A percentile compares a stretch with the other conserved stretches of the same genome.
Conservation (phyloP, 2,329 filamentous ascomycete genomes). For the Venturiaceae sp. region DNA sequence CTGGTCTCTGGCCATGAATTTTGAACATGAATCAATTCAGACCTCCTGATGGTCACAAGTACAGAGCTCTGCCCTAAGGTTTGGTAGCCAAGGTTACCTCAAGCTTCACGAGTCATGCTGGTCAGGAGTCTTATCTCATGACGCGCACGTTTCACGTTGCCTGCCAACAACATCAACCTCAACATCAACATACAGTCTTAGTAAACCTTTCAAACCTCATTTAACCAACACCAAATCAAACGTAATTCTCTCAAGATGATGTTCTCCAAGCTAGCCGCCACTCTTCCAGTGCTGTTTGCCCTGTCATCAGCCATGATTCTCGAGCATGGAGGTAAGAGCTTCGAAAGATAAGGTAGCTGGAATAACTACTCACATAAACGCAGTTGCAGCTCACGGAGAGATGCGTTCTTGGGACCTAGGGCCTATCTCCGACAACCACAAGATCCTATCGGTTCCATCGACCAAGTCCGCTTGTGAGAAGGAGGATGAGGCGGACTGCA, state of each 20-base stretch:
- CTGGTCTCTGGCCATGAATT: too few relatives aligned
- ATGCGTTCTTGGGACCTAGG: neutral
- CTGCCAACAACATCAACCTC: too few relatives aligned
- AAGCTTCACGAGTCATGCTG: too few relatives aligned
- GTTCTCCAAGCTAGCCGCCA: neutral
- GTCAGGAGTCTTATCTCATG: too few relatives aligned
- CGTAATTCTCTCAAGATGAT: neutral
- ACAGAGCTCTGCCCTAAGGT: too few relatives aligned
- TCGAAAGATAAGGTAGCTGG: neutral
- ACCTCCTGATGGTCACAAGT: too few relatives aligned
- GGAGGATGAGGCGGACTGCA: slow-evolving; percentile 7
- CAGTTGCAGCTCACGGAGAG: neutral
- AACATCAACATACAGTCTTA: too few relatives aligned
- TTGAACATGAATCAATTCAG: too few relatives aligned
- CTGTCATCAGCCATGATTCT: slow-evolving; percentile 5
- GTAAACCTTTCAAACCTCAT: too few relatives aligned
- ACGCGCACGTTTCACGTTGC: too few relatives aligned
- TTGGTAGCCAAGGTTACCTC: too few relatives aligned
- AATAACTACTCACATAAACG: neutral
- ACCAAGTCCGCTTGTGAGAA: slow-evolving; percentile 3
- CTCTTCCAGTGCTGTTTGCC: neutral
- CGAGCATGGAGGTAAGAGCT: slow-evolving; percentile 2
- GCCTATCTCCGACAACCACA: neutral
- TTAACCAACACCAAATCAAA: neutral
- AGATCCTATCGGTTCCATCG: neutral